These are phyloP conservation scores for Sarocladium strictum DNA, from an alignment of 2,329 filamentous ascomycete species.

Conservation along the genomic window DNA sequence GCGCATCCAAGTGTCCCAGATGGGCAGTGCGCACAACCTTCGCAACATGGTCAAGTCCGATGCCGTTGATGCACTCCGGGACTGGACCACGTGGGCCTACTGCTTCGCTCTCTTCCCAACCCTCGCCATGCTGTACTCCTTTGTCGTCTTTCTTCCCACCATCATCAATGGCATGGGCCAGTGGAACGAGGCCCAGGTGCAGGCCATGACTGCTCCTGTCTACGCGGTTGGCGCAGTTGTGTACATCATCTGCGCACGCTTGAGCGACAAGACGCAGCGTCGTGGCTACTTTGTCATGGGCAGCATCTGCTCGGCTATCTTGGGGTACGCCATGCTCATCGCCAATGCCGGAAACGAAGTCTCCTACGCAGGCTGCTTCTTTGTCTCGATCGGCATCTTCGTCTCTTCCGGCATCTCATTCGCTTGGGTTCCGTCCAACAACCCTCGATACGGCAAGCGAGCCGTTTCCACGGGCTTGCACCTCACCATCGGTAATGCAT, in stretches of 20 bases:
- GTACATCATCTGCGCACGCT: conserved; percentile 50
- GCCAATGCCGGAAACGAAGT: conserved; percentile 46
- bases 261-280: conserved; percentile 51
- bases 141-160: conserved; percentile 47
- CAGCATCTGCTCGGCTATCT: conserved; percentile 41
- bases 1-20: conserved; percentile 32
- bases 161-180: conserved; percentile 42
- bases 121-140: conserved; percentile 58
- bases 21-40: conserved; percentile 34
- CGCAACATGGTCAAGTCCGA: background rate
- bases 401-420: conserved; percentile 27
- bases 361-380: conserved; percentile 56
- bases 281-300: conserved; percentile 50
- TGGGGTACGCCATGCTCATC: conserved; percentile 56
- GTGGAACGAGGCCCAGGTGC: conserved; percentile 51
- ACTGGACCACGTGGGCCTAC: conserved; percentile 58
- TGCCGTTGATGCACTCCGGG: conserved; percentile 1
- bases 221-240: conserved; percentile 57
- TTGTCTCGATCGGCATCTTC: conserved; percentile 54
- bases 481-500: conserved; percentile 55
- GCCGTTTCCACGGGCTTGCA: conserved; percentile 57
- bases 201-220: conserved; percentile 63
- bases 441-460: conserved; percentile 59
- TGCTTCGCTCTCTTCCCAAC: conserved; percentile 45
- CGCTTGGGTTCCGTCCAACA: conserved; percentile 45